phyloP scores from a whole-genome alignment of 345 rosid genomes.

The Lepidium didymum region DNA sequence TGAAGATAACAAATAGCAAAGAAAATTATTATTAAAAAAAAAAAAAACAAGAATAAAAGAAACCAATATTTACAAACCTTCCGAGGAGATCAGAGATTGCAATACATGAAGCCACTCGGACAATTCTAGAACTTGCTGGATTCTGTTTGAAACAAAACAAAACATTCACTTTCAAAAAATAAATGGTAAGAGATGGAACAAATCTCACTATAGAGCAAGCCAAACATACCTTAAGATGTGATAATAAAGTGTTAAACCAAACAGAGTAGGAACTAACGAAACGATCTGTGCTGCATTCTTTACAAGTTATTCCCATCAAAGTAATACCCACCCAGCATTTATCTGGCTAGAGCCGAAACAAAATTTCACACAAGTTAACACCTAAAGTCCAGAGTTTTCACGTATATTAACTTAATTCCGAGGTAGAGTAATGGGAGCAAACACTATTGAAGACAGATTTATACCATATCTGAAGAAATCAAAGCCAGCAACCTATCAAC shows the following conservation, averaged over 20 bases:
- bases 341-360: constrained; percentile 54
- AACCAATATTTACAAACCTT: constrained; percentile 38
- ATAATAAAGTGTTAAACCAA: constrained; percentile 60
- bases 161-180: neutral
- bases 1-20: neutral
- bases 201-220: neutral
- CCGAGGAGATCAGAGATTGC: constrained; percentile 61
- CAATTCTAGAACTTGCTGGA: constrained; percentile 57
- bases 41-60: neutral
- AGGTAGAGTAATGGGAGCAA: neutral
- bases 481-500: constrained; percentile 38
- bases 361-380: neutral
- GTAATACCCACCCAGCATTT: constrained; percentile 75
- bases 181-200: neutral
- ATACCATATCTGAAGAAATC: constrained; percentile 48
- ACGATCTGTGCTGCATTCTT: constrained; percentile 64
- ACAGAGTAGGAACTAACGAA: constrained; percentile 48
- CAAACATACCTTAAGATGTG: constrained; percentile 50
- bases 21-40: neutral
- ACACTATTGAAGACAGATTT: neutral
- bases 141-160: constrained; percentile 39
- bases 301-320: constrained; percentile 70
- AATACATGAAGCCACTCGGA: constrained; percentile 69
- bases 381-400: neutral
- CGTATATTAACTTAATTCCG: neutral